phyloP scores from a whole-genome alignment of 2,329 filamentous ascomycete genomes.

The Exophiala alcalophila region DNA sequence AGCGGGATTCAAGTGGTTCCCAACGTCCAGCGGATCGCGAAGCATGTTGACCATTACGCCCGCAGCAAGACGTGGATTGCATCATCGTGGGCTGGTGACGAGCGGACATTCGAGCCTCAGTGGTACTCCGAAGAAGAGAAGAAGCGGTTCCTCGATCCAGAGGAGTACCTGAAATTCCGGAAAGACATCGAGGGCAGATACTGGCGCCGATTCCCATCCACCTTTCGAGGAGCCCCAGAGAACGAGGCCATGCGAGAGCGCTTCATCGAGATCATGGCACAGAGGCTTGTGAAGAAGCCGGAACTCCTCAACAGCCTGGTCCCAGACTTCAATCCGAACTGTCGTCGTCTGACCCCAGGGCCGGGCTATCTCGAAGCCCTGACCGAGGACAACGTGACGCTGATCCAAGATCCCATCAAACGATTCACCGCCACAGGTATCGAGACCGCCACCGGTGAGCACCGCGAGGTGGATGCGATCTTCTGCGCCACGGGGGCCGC shows the following conservation, averaged over 20 bases:
- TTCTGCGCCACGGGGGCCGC: slow-evolving; percentile 42
- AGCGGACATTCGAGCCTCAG: slow-evolving; percentile 25
- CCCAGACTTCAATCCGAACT: slow-evolving; percentile 43
- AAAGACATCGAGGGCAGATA: slow-evolving; percentile 35
- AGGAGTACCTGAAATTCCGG: slow-evolving; percentile 33
- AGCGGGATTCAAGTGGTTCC: slow-evolving; percentile 36
- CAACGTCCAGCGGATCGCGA: slow-evolving; percentile 39
- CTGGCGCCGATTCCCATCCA: slow-evolving; percentile 30
- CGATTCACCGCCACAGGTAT: slow-evolving; percentile 56
- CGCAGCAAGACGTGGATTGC: slow-evolving; percentile 34
- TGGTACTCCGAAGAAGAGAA: slow-evolving; percentile 31
- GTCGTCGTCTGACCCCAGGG: slow-evolving; percentile 54
- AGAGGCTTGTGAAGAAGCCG: slow-evolving; percentile 33
- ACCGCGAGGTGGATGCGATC: slow-evolving; percentile 29
- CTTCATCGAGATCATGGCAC: slow-evolving; percentile 27
- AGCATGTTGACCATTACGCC: slow-evolving; percentile 31
- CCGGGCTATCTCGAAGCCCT: slow-evolving; percentile 67
- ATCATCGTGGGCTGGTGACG: slow-evolving; percentile 36
- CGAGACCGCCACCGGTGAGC: slow-evolving; percentile 26
- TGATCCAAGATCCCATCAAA: slow-evolving; percentile 56
- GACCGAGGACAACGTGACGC: slow-evolving; percentile 59
- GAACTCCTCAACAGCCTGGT: slow-evolving; percentile 38
- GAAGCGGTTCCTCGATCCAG: slow-evolving; percentile 24
- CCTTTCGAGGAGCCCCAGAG: slow-evolving; percentile 25
- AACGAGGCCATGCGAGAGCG: slow-evolving; percentile 19